Conservation (phyloP, 2,329 filamentous ascomycete genomes). For the Alternaria sp. region DNA sequence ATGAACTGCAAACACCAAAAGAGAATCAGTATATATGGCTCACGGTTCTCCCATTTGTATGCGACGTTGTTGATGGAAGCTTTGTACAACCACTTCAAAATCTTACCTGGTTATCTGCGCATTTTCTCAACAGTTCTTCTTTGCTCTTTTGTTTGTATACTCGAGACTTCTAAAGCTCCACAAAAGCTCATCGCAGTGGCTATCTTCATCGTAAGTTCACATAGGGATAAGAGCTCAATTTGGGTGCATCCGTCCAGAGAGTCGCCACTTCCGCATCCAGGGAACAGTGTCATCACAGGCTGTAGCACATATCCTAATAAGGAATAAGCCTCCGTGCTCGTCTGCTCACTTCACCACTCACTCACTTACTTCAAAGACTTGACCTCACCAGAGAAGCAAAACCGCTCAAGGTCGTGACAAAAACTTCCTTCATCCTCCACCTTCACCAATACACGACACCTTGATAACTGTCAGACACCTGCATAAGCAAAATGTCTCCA, state of each 20-base stretch:
- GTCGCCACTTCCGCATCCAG: not conserved
- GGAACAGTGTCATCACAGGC: not conserved
- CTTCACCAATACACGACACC: not conserved
- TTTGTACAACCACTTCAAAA: not conserved
- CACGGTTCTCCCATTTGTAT: not conserved
- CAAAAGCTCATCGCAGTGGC: not conserved
- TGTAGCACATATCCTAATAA: not conserved
- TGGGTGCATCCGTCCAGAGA: not conserved
- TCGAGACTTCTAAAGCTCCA: not conserved
- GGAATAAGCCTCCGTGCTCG: not conserved
- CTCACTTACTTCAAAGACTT: too few relatives aligned
- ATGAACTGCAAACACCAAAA: not conserved
- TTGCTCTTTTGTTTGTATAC: not conserved
- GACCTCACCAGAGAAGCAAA: not conserved
- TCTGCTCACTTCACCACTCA: not conserved
- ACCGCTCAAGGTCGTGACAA: not conserved
- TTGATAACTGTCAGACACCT: not conserved
- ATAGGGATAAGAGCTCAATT: not conserved
- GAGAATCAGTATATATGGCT: not conserved
- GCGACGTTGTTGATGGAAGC: not conserved
- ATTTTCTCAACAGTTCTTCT: not conserved
- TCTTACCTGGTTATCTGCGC: not conserved
- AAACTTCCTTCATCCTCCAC: not conserved
- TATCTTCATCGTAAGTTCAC: not conserved
- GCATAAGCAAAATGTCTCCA: conserved; percentile 19